Evolutionary conservation across 352 stramenopile genomes (phyloP), one percentile per base, ranked within the genome.

Genomic region (Phytophthora pisi): DNA sequence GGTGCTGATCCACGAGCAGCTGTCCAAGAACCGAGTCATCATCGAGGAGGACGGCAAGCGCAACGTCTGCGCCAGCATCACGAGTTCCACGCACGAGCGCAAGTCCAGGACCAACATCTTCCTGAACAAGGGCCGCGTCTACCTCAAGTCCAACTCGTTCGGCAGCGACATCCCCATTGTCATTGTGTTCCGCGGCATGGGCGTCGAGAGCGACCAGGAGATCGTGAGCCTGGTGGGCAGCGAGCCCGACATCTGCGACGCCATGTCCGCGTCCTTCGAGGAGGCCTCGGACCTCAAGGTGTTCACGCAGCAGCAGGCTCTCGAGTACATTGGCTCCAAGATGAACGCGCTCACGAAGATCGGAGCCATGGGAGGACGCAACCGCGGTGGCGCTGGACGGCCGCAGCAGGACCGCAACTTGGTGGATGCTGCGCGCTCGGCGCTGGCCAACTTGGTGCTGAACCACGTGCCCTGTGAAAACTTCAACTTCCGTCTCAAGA

Each of bases 11-110:
- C 98, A 99, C 78, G 98, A 99, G 62, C 98, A 99, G 76, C 76
- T 99, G 50, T 98, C 88, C 40, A 99, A 99, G 81, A 99, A 99
- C 90, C 88, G 98, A 68, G 96, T 99, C 20, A 99, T 99, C 77
- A 95, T 99, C 50, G 98, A 99, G 81, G 86, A 98, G 74, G 98
- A 99, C 66, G 70, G 66, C 69, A 97, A 96, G 72, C 88, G 88
- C 49, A 95, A 97, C 57, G 84, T 98, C 26, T 96, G 87, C 66
- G 96, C 96, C 15, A 90, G 86, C 47, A 99, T 99, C 66, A 99
- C 97, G 13, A 99, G 94, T 56, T 99, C 97, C 5, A 99, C 98
- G 7, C 96, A 99, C 75, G 98, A 99, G 78, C 89, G 98, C 63
- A 99, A 99, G 83, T 98, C 86, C 47, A 79, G 91, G 36, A 97